These are phyloP conservation scores for Cytospora paraplurivora DNA, from an alignment of 2,329 filamentous ascomycete species.

Conservation along the genomic window DNA sequence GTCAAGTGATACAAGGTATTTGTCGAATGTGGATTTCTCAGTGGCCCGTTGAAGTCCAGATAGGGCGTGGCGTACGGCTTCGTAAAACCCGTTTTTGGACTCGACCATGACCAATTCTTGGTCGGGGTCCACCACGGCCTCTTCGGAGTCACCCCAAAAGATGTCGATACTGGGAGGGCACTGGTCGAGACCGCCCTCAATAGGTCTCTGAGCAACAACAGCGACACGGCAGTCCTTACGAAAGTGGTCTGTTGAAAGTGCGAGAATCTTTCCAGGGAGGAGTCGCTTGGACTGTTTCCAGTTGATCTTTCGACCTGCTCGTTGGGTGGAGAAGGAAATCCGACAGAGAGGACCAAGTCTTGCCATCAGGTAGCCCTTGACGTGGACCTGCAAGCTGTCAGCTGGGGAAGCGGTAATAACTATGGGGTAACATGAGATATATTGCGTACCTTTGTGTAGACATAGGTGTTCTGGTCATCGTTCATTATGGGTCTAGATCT, in stretches of 20 bases:
- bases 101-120: slow-evolving; percentile 79
- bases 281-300: slow-evolving; percentile 62
- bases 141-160: slow-evolving; percentile 63
- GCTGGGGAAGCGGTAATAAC: not conserved
- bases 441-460: slow-evolving; percentile 68
- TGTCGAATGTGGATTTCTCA: slow-evolving; percentile 59
- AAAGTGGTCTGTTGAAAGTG: slow-evolving; percentile 64
- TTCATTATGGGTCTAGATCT: slow-evolving; percentile 53
- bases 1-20: slow-evolving; percentile 59
- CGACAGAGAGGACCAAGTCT: slow-evolving; percentile 65
- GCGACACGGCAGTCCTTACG: slow-evolving; percentile 67
- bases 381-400: slow-evolving; percentile 56
- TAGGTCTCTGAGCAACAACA: slow-evolving; percentile 68
- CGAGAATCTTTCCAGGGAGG: slow-evolving; percentile 55
- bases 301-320: slow-evolving; percentile 65
- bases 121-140: slow-evolving; percentile 68
- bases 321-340: slow-evolving; percentile 69
- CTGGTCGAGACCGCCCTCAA: slow-evolving; percentile 61
- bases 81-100: slow-evolving; percentile 72
- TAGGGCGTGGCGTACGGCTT: slow-evolving; percentile 73
- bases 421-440: slow-evolving; percentile 25
- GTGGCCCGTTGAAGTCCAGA: slow-evolving; percentile 67
- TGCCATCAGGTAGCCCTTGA: slow-evolving; percentile 66
- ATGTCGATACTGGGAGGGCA: slow-evolving; percentile 75
- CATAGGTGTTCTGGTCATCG: slow-evolving; percentile 60